Evolutionary conservation across 257 asterid species (phyloP).

Genomic region (Solanum okadae): DNA sequence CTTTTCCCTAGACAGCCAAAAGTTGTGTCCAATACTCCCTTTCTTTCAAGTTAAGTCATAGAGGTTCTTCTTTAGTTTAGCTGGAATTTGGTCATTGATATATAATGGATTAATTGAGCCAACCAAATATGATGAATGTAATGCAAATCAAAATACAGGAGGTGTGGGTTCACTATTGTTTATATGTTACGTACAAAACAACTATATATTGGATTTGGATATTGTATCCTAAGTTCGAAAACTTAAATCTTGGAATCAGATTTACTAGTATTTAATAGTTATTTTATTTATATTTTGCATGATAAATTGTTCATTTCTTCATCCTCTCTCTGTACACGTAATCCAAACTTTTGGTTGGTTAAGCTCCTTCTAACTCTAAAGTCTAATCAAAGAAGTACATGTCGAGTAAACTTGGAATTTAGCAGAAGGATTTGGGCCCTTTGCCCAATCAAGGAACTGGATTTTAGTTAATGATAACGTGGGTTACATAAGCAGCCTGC

Average conservation of each 20-base stretch:
- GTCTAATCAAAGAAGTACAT: not conserved
- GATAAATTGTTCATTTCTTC: not conserved
- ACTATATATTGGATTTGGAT: not conserved
- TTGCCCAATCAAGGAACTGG: not conserved
- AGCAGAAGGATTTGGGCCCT: not conserved
- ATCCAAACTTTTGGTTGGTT: not conserved
- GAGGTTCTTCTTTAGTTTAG: not conserved
- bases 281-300: not conserved
- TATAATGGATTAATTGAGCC: not conserved
- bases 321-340: too few relatives aligned
- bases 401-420: not conserved
- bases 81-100: too few relatives aligned
- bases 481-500: not conserved
- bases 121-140: not conserved
- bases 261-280: not conserved
- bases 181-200: not conserved
- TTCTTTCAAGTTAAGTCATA: not conserved
- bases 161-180: not conserved
- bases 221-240: not conserved
- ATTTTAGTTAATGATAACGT: not conserved
- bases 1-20: not conserved
- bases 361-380: not conserved
- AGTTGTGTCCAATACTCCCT: not conserved
- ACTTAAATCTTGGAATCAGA: not conserved
- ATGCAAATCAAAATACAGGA: not conserved